These are phyloP conservation scores for Aspergillus taichungensis DNA, from an alignment of 495 filamentous ascomycete genomes.

Conservation along the genomic window DNA sequence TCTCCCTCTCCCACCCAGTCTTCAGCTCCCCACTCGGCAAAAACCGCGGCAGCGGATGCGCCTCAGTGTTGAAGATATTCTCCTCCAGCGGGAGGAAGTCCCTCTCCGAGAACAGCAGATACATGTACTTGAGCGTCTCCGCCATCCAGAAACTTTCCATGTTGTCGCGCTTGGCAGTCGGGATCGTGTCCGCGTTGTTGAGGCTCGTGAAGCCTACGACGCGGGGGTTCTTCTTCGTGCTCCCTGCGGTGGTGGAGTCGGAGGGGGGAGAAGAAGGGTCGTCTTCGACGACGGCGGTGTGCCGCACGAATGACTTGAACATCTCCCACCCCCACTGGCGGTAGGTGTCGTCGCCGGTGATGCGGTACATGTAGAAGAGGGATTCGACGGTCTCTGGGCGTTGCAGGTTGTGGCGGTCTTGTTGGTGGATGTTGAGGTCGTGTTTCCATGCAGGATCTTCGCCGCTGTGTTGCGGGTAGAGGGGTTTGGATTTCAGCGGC, in stretches of 20 bases:
- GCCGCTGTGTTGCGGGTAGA: slow-evolving; percentile 16
- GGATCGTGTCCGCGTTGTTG: slow-evolving; percentile 60
- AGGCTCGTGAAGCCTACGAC: slow-evolving; percentile 70
- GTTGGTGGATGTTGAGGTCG: slow-evolving; percentile 66
- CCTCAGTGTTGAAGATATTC: slow-evolving; percentile 92
- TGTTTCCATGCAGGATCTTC: slow-evolving; percentile 44
- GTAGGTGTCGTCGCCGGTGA: slow-evolving; percentile 87
- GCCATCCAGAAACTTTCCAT: slow-evolving; percentile 98
- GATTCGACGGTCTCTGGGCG: slow-evolving; percentile 92
- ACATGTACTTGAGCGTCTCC: slow-evolving; percentile 97
- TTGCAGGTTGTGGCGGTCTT: slow-evolving; percentile 88
- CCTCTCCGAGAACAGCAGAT: slow-evolving; percentile 80
- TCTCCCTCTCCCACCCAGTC: slow-evolving; percentile 80
- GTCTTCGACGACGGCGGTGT: slow-evolving; percentile 65
- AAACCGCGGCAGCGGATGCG: slow-evolving; percentile 84
- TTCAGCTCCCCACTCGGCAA: slow-evolving; percentile 65
- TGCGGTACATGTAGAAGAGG: slow-evolving; percentile 96
- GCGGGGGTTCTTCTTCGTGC: slow-evolving; percentile 10
- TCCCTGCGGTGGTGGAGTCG: slow-evolving; percentile 11
- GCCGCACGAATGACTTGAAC: slow-evolving; percentile 82
- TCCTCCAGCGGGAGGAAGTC: slow-evolving; percentile 78
- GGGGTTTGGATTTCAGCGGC: slow-evolving; percentile 24
- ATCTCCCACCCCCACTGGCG: slow-evolving; percentile 98
- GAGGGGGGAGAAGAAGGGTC: slow-evolving; percentile 2
- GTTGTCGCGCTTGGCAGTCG: slow-evolving; percentile 59